A percentile compares a stretch with the other conserved stretches of the same genome.
Conservation (phyloP, 164 flowering plant species). For the Stephania yunnanensis region DNA sequence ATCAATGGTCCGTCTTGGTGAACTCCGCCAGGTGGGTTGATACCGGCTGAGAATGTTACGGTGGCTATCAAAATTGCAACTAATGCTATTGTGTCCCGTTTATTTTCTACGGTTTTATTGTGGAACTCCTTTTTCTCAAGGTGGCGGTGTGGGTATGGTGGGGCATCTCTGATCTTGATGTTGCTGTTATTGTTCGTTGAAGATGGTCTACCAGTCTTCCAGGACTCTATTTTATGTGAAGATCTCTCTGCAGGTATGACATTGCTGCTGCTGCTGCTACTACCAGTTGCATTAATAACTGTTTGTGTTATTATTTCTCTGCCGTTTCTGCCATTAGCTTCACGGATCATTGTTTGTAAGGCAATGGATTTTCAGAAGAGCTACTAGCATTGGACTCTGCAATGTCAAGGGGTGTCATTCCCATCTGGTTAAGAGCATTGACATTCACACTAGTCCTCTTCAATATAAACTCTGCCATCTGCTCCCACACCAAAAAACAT, state of each 20-base stretch:
- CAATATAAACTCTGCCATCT: slow-evolving; percentile 44
- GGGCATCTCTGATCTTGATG: slow-evolving; percentile 12
- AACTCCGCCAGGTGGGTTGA: slow-evolving; percentile 60
- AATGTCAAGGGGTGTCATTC: slow-evolving; percentile 48
- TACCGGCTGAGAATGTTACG: slow-evolving; percentile 46
- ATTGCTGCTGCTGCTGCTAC: neutral
- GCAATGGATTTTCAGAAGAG: slow-evolving; percentile 39
- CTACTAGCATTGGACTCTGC: slow-evolving; percentile 38
- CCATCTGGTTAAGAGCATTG: slow-evolving; percentile 42
- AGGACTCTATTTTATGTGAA: neutral
- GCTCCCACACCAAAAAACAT: neutral
- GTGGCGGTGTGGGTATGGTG: neutral
- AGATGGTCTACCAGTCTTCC: neutral
- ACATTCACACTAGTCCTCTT: slow-evolving; percentile 30
- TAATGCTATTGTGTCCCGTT: slow-evolving; percentile 41
- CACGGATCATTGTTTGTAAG: slow-evolving; percentile 25
- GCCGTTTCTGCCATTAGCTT: slow-evolving; percentile 44
- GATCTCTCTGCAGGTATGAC: neutral
- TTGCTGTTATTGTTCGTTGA: slow-evolving; percentile 13
- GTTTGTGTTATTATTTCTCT: slow-evolving; percentile 25
- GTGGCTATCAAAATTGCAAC: slow-evolving; percentile 62
- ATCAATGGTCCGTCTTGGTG: slow-evolving; percentile 19
- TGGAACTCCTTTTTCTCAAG: slow-evolving; percentile 21
- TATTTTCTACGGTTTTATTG: slow-evolving; percentile 41
- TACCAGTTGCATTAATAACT: neutral